A percentile compares a stretch with the other conserved stretches of the same genome.
Conservation (phyloP, 2,329 filamentous ascomycete species). For the Botryotinia convoluta region DNA sequence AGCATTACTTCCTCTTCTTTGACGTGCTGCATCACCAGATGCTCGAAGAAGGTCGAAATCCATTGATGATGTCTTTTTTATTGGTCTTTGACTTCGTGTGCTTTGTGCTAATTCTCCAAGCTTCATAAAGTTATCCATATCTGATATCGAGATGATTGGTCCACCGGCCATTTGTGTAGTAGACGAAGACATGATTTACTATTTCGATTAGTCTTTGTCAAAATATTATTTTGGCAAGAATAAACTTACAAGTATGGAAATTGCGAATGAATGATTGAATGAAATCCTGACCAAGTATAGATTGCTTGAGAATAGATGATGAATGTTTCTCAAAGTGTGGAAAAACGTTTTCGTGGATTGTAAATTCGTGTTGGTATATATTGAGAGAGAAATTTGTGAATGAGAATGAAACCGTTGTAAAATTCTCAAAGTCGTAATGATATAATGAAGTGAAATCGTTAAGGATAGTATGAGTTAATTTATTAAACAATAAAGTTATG, state of each 20-base stretch:
- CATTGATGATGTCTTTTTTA: constrained; percentile 18
- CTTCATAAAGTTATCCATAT: constrained; percentile 19
- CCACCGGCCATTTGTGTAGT: constrained; percentile 7
- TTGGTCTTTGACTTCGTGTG: constrained; percentile 7
- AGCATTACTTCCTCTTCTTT: constrained; percentile 6
- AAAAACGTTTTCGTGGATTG: neutral
- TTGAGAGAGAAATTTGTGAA: neutral
- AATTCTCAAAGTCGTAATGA: neutral
- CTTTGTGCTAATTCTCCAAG: constrained; percentile 18
- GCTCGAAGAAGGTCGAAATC: constrained; percentile 17
- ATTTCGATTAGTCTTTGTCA: neutral
- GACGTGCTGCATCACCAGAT: constrained; percentile 18
- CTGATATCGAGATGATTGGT: constrained; percentile 20
- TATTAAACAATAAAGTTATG: constrained; percentile 11
- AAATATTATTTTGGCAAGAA: too few species aligned
- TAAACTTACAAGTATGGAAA: neutral
- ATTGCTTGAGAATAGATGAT: neutral
- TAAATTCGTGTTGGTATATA: neutral
- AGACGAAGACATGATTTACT: constrained; percentile 5
- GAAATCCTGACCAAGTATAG: neutral
- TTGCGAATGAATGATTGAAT: neutral
- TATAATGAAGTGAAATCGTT: neutral
- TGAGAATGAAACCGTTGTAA: neutral
- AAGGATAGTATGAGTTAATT: neutral
- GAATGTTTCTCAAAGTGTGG: neutral